Conservation (phyloP, 1,284 basidiomycete genomes). For the Naganishia cerealis region DNA sequence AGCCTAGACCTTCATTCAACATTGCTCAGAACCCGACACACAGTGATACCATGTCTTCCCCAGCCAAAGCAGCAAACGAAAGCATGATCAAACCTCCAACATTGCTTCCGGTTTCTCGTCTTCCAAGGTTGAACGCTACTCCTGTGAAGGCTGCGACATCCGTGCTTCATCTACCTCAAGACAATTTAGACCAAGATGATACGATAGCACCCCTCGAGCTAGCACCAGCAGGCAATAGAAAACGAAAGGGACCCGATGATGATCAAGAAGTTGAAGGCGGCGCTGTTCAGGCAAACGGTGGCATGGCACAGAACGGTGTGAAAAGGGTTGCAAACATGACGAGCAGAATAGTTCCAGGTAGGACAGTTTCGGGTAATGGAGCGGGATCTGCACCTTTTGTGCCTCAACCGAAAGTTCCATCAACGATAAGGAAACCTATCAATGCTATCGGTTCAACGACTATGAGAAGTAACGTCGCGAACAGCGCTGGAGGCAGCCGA, state of each 20-base stretch:
- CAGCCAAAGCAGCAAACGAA: slow-evolving; percentile 12
- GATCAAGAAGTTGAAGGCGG: not conserved
- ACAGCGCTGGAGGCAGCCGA: slow-evolving; percentile 5
- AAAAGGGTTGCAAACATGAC: slow-evolving; percentile 5
- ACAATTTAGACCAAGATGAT: slow-evolving; percentile 14
- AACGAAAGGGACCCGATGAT: slow-evolving; percentile 24
- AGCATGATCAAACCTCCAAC: slow-evolving; percentile 21
- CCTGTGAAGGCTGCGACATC: slow-evolving; percentile 14
- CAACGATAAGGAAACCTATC: slow-evolving; percentile 19
- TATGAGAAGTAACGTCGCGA: slow-evolving; percentile 3
- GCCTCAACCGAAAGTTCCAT: slow-evolving; percentile 20
- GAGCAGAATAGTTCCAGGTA: not conserved
- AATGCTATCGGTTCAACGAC: slow-evolving; percentile 27
- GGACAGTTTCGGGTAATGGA: slow-evolving; percentile 2
- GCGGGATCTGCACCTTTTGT: slow-evolving; percentile 14
- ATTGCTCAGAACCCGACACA: slow-evolving; percentile 7
- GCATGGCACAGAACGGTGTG: not conserved
- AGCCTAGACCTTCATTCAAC: slow-evolving; percentile 14
- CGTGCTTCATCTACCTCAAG: not conserved
- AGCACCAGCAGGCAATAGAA: not conserved
- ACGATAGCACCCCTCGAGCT: not conserved
- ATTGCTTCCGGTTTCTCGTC: slow-evolving; percentile 17
- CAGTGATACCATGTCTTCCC: slow-evolving; percentile 12
- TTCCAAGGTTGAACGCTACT: slow-evolving; percentile 24
- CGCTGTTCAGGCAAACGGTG: not conserved